Conservation (phyloP, 148 eudicot genomes). For the Camellia lanceoleosa region DNA sequence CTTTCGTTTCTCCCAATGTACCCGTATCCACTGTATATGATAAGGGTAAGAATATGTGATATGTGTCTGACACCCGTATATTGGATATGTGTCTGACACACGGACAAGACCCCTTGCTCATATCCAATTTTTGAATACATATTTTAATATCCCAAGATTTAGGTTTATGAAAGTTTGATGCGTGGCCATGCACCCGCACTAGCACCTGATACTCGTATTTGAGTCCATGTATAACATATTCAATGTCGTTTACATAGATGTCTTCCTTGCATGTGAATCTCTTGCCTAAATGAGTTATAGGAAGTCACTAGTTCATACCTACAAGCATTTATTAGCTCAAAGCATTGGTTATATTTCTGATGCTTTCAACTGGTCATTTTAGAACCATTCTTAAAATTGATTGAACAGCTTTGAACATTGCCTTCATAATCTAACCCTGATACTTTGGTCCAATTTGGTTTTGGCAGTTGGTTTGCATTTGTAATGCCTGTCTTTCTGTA, state of each 20-base stretch:
- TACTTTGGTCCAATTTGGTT: background rate
- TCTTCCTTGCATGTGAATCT: background rate
- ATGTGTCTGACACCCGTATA: no score
- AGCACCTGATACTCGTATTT: no score
- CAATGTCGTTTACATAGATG: background rate
- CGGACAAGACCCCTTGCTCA: no score
- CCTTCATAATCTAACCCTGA: background rate
- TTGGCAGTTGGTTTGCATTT: background rate
- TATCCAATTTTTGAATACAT: no score
- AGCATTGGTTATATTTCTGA: background rate
- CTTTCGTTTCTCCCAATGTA: no score
- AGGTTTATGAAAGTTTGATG: no score
- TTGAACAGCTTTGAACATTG: slow-evolving; percentile 1
- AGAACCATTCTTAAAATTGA: no score
- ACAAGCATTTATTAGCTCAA: background rate
- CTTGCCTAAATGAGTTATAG: background rate
- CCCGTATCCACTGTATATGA: no score
- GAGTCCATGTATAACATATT: background rate
- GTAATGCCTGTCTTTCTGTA: slow-evolving; percentile 4
- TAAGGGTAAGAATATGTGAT: no score
- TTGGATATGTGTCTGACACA: no score
- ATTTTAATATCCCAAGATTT: no score
- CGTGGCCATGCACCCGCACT: no score
- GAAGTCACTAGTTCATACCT: background rate
- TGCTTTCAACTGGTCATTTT: background rate